These are phyloP conservation scores for Paraconiothyrium brasiliense DNA, from an alignment of 2,329 filamentous ascomycete genomes.

Conservation along the genomic window DNA sequence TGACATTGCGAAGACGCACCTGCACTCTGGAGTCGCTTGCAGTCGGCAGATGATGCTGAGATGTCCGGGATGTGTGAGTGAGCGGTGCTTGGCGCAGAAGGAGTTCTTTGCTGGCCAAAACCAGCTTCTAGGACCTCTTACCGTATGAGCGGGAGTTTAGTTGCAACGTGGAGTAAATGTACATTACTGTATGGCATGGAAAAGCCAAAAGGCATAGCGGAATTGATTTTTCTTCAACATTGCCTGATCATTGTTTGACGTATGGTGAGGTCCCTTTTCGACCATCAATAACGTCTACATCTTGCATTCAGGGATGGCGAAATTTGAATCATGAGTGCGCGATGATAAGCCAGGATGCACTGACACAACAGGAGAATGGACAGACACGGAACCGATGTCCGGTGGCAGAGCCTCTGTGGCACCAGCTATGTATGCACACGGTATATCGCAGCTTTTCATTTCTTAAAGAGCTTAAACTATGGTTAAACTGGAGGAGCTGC, in stretches of 20 bases:
- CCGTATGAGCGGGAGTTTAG: not conserved
- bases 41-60: conserved; percentile 88
- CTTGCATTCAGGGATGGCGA: not conserved
- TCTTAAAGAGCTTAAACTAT: not conserved
- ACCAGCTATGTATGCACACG: not conserved
- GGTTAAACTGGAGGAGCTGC: not conserved
- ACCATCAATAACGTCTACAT: too few relatives aligned
- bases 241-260: not conserved
- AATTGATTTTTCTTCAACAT: not conserved
- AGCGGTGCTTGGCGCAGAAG: conserved; percentile 82
- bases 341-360: not conserved
- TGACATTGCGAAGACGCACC: conserved; percentile 82
- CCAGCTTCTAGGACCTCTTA: conserved; percentile 35
- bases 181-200: conserved; percentile 11
- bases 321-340: not conserved
- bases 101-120: conserved; percentile 67
- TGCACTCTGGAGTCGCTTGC: conserved; percentile 74
- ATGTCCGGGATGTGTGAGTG: conserved; percentile 92
- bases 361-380: not conserved
- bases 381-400: not conserved
- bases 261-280: not conserved
- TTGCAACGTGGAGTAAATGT: not conserved
- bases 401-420: not conserved
- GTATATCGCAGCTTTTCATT: not conserved
- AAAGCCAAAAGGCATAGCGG: conserved; percentile 1